Base-by-base conservation (phyloP, 176 grass and related monocot genomes). In the Raddia distichophylla region DNA sequence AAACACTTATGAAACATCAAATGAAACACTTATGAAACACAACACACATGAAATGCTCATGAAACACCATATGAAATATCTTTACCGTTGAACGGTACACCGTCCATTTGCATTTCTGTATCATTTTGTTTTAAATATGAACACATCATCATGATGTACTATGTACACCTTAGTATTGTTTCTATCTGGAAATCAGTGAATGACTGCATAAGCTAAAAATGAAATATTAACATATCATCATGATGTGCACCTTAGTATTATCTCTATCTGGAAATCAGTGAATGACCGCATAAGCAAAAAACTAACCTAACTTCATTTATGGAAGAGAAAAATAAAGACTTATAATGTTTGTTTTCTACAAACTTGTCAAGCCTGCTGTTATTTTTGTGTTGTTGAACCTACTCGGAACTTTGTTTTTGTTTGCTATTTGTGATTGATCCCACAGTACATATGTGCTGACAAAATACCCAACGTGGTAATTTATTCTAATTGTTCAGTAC, bases 91-190 rank as follows among this genome's bases (percentile, higher is more conserved):
- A 27, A 27, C 1, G 27, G 27, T 27, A 27, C 27, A 27, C 27
- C 27, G 27, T 27, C 27, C 27, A 27, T 27, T 27, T 1, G 27
- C 1, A 27, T 27, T 27, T 27, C 27, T 27, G 27, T 67, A 67
- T 22, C 61, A 68, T 81, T 52, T n/a, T 75, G 47, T 83, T 19
- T 54, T 84, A 34, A 67, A 67, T 58, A 48, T 64, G 70, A 74
- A 64, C 20, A 20, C 51, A 22, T 67, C 62, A 67, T 80, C 35
- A 79, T 67, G 47, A 66, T 68, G 53, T 69, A 6, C 61, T 37
- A 73, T 68, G 53, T 69, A 6, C 61, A 53, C 27, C 18, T 67
- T 60, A 51, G 22, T 78, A 48, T 50, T 12, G 17, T 40, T 27
- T 27, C 37, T 40, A 40, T 40, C 37, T 40, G 37, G 37, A 40